A percentile compares a stretch with the other conserved stretches of the same genome.
These are phyloP conservation scores for Aspergillus carlsbadensis DNA, from an alignment of 495 filamentous ascomycete species.

Conservation along the genomic window DNA sequence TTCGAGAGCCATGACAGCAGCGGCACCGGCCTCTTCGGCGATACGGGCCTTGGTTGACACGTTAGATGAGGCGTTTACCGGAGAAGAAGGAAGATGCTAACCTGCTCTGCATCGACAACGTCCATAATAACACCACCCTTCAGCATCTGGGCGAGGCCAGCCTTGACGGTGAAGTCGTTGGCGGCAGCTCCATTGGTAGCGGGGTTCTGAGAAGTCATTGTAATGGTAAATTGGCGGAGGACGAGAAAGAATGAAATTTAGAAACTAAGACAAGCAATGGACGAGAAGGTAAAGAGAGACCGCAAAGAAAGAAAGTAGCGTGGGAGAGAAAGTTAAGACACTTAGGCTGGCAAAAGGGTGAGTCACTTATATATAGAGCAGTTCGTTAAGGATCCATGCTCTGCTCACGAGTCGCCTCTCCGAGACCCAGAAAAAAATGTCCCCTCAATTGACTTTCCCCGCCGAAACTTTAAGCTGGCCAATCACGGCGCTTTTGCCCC, in stretches of 20 bases:
- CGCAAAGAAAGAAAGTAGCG: neutral
- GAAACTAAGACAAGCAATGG: constrained; percentile 2
- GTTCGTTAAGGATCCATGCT: too few species aligned
- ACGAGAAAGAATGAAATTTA: constrained; percentile 10
- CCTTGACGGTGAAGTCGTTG: constrained; percentile 76
- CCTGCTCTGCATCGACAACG: constrained; percentile 90
- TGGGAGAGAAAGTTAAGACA: neutral
- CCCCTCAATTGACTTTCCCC: constrained; percentile 5
- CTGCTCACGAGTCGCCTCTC: neutral
- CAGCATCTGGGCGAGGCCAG: constrained; percentile 92
- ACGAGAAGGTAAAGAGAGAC: constrained; percentile 3
- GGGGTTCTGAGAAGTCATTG: constrained; percentile 36
- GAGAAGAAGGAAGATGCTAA: constrained; percentile 26
- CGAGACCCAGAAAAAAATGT: neutral
- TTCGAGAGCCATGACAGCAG: constrained; percentile 97
- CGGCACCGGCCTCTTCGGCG: constrained; percentile 93
- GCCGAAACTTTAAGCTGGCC: constrained; percentile 11
- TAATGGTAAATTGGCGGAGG: constrained; percentile 10
- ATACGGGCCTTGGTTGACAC: constrained; percentile 77
- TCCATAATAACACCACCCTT: constrained; percentile 99
- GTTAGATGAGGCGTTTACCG: neutral
- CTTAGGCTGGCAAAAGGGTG: neutral
- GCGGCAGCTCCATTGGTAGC: constrained; percentile 29
- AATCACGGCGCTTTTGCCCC: constrained; percentile 18
- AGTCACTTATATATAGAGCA: constrained; percentile 2